Conservation (phyloP, 2,329 filamentous ascomycete species). For the Trichoderma sp. region DNA sequence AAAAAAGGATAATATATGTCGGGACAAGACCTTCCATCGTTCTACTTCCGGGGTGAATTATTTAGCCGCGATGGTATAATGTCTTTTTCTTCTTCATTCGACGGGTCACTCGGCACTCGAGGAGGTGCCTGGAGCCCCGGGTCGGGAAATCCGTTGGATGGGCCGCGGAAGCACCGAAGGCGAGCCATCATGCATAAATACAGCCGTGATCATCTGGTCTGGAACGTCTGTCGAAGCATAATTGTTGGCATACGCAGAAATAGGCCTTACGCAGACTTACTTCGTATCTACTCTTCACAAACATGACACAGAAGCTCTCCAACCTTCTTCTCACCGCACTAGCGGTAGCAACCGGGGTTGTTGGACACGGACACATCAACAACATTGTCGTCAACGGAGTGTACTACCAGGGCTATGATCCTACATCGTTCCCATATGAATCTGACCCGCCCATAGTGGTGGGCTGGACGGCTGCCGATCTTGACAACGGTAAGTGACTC, state of each 20-base stretch:
- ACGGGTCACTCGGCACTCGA: background rate
- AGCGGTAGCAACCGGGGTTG: slow-evolving; percentile 16
- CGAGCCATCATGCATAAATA: slow-evolving; percentile 20
- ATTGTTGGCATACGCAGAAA: background rate
- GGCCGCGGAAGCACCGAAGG: slow-evolving; percentile 3
- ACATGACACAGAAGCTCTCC: slow-evolving; percentile 15
- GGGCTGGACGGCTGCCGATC: slow-evolving; percentile 49
- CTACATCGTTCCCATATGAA: slow-evolving; percentile 41
- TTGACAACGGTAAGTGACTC: slow-evolving; percentile 40
- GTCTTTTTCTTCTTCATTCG: background rate
- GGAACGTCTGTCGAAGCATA: background rate
- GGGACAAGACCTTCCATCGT: slow-evolving; percentile 20
- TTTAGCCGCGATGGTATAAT: slow-evolving; percentile 19
- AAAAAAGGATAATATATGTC: slow-evolving; percentile 13
- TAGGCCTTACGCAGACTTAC: background rate
- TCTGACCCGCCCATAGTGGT: slow-evolving; percentile 41
- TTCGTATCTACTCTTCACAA: slow-evolving; percentile 1
- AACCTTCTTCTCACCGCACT: slow-evolving; percentile 18
- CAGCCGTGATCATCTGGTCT: slow-evolving; percentile 15
- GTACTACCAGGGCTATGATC: slow-evolving; percentile 47
- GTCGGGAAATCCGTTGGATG: background rate
- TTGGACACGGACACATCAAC: slow-evolving; percentile 45
- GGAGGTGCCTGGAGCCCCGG: background rate
- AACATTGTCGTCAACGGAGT: slow-evolving; percentile 50
- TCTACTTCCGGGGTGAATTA: slow-evolving; percentile 11